These are phyloP conservation scores for Podaxis rugospora DNA, from an alignment of 768 basidiomycete species.

Conservation along the genomic window DNA sequence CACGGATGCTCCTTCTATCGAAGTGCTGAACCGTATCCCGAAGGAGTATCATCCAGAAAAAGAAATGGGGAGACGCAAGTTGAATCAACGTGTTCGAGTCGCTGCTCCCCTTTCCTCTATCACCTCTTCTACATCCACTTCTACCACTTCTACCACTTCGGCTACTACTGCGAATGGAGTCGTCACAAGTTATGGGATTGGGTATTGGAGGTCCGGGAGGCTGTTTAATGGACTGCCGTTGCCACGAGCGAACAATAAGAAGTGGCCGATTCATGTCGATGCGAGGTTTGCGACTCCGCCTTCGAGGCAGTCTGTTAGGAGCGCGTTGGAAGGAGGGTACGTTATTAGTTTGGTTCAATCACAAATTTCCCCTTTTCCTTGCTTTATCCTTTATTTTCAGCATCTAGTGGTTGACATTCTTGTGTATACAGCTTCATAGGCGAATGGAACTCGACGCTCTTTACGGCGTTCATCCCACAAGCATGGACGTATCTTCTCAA, in stretches of 20 bases:
- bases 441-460: constrained; percentile 45
- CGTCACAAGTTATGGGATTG: neutral
- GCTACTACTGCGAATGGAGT: too few relatives aligned
- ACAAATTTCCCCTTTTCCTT: neutral
- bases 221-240: constrained; percentile 48
- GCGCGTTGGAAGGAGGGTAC: constrained; percentile 33
- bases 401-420: neutral
- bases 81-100: neutral
- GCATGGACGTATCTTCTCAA: constrained; percentile 36
- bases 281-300: constrained; percentile 41
- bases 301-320: constrained; percentile 40
- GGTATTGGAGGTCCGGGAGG: constrained; percentile 24
- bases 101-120: constrained; percentile 1
- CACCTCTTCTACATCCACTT: neutral
- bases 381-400: too few relatives aligned
- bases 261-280: constrained; percentile 43
- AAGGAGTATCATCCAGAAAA: neutral
- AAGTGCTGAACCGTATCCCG: neutral
- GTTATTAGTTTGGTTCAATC: constrained; percentile 9
- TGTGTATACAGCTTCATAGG: constrained; percentile 31
- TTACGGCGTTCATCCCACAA: constrained; percentile 38
- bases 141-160: neutral
- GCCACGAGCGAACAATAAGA: constrained; percentile 25
- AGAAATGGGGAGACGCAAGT: constrained; percentile 6
- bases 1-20: neutral